These are phyloP conservation scores for Aspergillus cavernicola DNA, from an alignment of 495 filamentous ascomycete genomes.

Conservation along the genomic window DNA sequence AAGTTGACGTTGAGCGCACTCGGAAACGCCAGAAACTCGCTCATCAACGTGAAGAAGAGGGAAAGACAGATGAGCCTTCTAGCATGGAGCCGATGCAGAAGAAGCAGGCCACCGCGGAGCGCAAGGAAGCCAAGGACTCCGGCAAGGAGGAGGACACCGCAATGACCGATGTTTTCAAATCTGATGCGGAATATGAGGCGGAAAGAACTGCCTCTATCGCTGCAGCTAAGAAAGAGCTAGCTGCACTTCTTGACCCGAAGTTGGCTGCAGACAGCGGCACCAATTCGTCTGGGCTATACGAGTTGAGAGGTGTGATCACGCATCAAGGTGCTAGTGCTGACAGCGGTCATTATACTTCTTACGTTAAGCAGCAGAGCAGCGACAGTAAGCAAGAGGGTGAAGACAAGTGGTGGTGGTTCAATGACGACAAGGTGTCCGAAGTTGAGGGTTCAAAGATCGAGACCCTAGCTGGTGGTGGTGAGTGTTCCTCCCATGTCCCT, in stretches of 20 bases:
- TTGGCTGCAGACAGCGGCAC: constrained; percentile 72
- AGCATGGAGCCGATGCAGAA: constrained; percentile 45
- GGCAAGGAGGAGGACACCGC: constrained; percentile 60
- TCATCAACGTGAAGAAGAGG: constrained; percentile 43
- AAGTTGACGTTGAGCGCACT: constrained; percentile 81
- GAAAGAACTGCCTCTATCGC: constrained; percentile 71
- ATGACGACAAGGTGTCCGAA: constrained; percentile 95
- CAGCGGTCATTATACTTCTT: constrained; percentile 96
- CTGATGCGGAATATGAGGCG: constrained; percentile 85
- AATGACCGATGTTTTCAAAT: constrained; percentile 80
- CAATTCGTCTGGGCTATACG: constrained; percentile 91
- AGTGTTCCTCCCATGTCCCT: constrained; percentile 27
- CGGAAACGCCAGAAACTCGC: constrained; percentile 45
- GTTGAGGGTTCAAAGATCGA: constrained; percentile 90
- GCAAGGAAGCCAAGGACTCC: constrained; percentile 40
- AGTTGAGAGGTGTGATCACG: constrained; percentile 91
- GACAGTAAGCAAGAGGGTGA: constrained; percentile 71
- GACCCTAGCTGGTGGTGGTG: constrained; percentile 82
- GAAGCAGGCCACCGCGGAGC: constrained; percentile 49
- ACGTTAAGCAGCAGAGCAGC: constrained; percentile 85
- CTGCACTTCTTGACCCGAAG: constrained; percentile 66
- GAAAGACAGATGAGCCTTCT: constrained; percentile 37
- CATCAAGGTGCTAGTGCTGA: constrained; percentile 96
- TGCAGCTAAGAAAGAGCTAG: constrained; percentile 78
- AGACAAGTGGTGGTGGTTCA: constrained; percentile 99